Base-by-base conservation (phyloP, 768 basidiomycete genomes). In the Leccinum aurantiacum region DNA sequence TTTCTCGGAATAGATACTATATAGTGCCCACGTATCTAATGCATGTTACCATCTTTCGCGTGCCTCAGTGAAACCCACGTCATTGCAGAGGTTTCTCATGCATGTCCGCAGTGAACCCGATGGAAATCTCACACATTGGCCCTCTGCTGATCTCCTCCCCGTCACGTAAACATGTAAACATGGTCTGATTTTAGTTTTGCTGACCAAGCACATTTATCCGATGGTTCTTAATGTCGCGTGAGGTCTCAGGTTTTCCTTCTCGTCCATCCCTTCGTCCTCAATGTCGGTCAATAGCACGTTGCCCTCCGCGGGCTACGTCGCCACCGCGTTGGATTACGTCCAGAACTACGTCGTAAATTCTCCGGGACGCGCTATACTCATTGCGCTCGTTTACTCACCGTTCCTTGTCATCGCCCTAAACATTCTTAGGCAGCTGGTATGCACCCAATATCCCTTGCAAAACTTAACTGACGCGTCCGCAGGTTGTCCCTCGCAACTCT, bases 361-460 rank as follows among this genome's bases (percentile, higher is more conserved):
- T 0, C 71, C 73, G 0, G 67, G 65, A 56, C 66, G 71, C 33
- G 63, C 77, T 7, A 58, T 77, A 24, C 65, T 77, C 64, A 80
- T 74, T 66, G 64, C 69, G 4, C 50, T 92, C 53, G 67, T 95
- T 47, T 91, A 87, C 62, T 74, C 85, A 14, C 92, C 93, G 3
- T 46, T 92, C 52, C 65, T 91, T 62, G 82, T 79, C 53, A 82
- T 95, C 52, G 63, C 86, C 7, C 69, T 93, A 59, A 95, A 98
- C 70, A 83, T 89, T 52, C 69, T 93, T 6, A 82, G 84, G 68
- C 95, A 98, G 74, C 71, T 93, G 64, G 94, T 93, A 70, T 56
- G 85, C 75, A 3, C 52, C 15, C 47, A 11, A 14, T 27, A 9
- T 29, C 17, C 2, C 38, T 22, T 24, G 4, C 11, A 9, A 33